These are phyloP conservation scores for Suillus subluteus DNA, from an alignment of 768 basidiomycete genomes.

Conservation along the genomic window DNA sequence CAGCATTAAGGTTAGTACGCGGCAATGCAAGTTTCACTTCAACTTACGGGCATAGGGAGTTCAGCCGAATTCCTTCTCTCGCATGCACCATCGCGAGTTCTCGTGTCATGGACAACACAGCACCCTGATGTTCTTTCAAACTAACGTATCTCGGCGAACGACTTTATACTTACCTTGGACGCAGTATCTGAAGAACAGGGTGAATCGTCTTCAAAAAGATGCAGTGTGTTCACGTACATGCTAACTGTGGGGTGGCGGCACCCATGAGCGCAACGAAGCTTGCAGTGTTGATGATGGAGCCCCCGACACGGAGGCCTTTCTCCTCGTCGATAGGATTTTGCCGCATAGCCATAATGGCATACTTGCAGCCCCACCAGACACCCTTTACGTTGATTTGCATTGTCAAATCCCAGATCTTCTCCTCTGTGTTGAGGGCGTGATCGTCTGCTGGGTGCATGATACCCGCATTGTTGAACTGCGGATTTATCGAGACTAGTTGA, in stretches of 20 bases:
- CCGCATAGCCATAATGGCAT: conserved; percentile 96
- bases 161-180: conserved; percentile 66
- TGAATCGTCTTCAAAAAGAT: conserved; percentile 12
- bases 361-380: conserved; percentile 99
- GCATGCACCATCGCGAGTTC: conserved; percentile 99
- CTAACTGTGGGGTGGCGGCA: conserved; percentile 97
- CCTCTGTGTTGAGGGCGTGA: conserved; percentile 94
- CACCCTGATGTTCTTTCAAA: conserved; percentile 59
- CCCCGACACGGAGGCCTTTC: conserved; percentile 79
- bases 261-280: conserved; percentile 96
- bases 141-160: conserved; percentile 2
- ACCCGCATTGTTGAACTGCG: conserved; percentile 93
- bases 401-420: conserved; percentile 93
- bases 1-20: conserved; percentile 13
- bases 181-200: conserved; percentile 71
- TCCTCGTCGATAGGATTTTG: conserved; percentile 82
- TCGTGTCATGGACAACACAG: conserved; percentile 97
- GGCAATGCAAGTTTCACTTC: background rate
- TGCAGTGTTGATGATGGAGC: conserved; percentile 97
- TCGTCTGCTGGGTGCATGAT: conserved; percentile 98
- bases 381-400: conserved; percentile 97
- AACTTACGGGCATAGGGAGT: conserved; percentile 93
- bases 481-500: conserved; percentile 11
- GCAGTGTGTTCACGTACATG: conserved; percentile 62
- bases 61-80: conserved; percentile 93